phyloP scores from a whole-genome alignment of 1,284 basidiomycete species.

The Leccinum ponderosum region DNA sequence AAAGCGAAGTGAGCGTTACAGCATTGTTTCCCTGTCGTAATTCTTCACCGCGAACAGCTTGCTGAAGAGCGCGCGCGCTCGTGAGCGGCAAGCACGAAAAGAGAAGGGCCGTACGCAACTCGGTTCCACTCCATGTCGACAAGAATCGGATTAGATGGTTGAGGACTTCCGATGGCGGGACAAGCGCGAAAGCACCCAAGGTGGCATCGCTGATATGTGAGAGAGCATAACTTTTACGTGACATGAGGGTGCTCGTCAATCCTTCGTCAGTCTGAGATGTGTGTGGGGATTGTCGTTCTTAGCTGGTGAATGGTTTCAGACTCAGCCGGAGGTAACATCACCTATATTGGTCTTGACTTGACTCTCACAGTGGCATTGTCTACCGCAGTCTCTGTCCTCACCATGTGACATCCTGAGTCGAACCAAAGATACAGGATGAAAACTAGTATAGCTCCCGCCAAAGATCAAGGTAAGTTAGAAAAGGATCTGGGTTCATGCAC shows the following conservation, averaged over 20 bases:
- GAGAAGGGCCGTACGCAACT: constrained; percentile 51
- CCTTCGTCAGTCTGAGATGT: neutral
- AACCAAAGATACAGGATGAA: neutral
- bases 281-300: neutral
- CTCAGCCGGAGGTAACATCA: neutral
- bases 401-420: neutral
- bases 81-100: constrained; percentile 20
- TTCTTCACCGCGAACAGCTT: constrained; percentile 69
- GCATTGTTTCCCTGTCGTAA: neutral
- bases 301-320: neutral
- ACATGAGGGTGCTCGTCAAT: constrained; percentile 34
- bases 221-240: constrained; percentile 37
- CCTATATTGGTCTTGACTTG: neutral
- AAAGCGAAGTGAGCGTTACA: constrained; percentile 1
- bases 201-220: constrained; percentile 57
- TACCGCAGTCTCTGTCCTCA: neutral
- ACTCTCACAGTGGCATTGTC: neutral
- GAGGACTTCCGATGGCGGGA: constrained; percentile 60
- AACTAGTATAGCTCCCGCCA: neutral
- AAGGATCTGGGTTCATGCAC: neutral
- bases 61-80: constrained; percentile 38
- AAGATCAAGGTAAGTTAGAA: neutral
- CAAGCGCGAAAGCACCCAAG: constrained; percentile 58
- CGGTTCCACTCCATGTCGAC: constrained; percentile 80
- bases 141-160: constrained; percentile 73